phyloP scores from a whole-genome alignment of 2,329 filamentous ascomycete species.

The Sclerotinia nivalis region DNA sequence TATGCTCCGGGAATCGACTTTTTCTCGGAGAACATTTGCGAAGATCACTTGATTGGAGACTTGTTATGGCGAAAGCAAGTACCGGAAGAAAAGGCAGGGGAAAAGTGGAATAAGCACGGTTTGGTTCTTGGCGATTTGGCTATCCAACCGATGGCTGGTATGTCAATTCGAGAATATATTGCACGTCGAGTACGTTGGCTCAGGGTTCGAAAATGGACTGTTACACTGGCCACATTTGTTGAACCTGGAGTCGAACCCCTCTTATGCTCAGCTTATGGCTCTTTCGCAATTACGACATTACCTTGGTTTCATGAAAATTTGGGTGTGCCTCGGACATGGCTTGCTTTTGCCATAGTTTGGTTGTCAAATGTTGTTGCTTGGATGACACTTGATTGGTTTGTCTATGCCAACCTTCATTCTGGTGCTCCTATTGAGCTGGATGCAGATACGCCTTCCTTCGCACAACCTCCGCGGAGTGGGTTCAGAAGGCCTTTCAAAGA shows the following conservation, averaged over 20 bases:
- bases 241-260: conserved; percentile 92
- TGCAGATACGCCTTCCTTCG: conserved; percentile 73
- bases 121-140: conserved; percentile 83
- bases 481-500: conserved; percentile 59
- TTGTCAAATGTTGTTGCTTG: conserved; percentile 63
- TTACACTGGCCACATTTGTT: conserved; percentile 82
- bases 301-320: conserved; percentile 59
- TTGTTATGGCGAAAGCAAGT: conserved; percentile 75
- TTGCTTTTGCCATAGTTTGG: conserved; percentile 66
- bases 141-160: conserved; percentile 83
- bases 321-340: conserved; percentile 65
- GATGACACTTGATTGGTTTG: conserved; percentile 72
- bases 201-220: conserved; percentile 91
- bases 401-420: conserved; percentile 74
- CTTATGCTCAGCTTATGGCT: conserved; percentile 76
- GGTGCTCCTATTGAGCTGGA: conserved; percentile 70
- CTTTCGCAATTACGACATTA: conserved; percentile 75
- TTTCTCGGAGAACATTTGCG: conserved; percentile 95
- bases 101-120: conserved; percentile 71
- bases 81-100: conserved; percentile 47
- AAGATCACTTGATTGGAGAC: conserved; percentile 95
- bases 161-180: conserved; percentile 75
- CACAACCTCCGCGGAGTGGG: conserved; percentile 58
- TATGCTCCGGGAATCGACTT: conserved; percentile 75
- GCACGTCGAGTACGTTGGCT: conserved; percentile 86